Percentiles rank a stretch among this genome's conserved stretches.
phyloP scores from a whole-genome alignment of 805 yeast genomes.

The Ogataea paradorogensis region DNA sequence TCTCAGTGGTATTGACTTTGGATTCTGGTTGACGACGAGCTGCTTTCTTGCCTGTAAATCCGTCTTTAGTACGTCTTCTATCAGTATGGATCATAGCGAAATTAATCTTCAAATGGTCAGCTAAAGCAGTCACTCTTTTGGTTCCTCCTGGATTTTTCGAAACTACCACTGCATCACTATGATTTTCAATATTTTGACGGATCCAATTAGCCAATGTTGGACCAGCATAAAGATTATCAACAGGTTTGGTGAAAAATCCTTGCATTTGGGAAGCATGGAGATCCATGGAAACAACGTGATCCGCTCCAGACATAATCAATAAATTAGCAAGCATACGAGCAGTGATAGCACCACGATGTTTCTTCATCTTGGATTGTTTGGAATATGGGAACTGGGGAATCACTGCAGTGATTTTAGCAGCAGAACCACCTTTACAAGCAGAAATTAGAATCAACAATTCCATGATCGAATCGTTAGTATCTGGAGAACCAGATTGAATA shows the following conservation, averaged over 20 bases:
- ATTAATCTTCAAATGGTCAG: slow-evolving; percentile 93
- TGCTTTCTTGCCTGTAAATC: slow-evolving; percentile 43
- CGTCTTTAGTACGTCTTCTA: slow-evolving; percentile 83
- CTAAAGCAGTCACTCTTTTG: slow-evolving; percentile 93
- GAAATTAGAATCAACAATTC: slow-evolving; percentile 88
- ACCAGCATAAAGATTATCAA: slow-evolving; percentile 93
- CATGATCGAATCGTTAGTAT: slow-evolving; percentile 91
- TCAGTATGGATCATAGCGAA: slow-evolving; percentile 99
- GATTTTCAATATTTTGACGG: slow-evolving; percentile 81
- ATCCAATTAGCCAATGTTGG: slow-evolving; percentile 97
- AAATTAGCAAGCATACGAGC: slow-evolving; percentile 97
- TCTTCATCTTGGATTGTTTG: slow-evolving; percentile 96
- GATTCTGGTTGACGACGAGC: slow-evolving; percentile 37
- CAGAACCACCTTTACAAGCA: slow-evolving; percentile 97
- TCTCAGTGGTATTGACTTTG: slow-evolving; percentile 32
- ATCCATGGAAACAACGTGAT: slow-evolving; percentile 97
- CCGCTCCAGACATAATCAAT: slow-evolving; percentile 97
- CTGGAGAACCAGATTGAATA: slow-evolving; percentile 87
- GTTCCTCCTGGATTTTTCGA: slow-evolving; percentile 99
- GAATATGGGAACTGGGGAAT: slow-evolving; percentile 98
- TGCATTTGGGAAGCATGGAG: slow-evolving; percentile 97
- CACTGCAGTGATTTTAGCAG: slow-evolving; percentile 95
- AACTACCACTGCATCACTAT: slow-evolving; percentile 87
- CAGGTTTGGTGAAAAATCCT: slow-evolving; percentile 96
- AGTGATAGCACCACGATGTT: slow-evolving; percentile 97